A percentile compares a stretch with the other conserved stretches of the same genome.
Conservation (phyloP, 148 eudicot genomes). For the Persicaria tinctoria region DNA sequence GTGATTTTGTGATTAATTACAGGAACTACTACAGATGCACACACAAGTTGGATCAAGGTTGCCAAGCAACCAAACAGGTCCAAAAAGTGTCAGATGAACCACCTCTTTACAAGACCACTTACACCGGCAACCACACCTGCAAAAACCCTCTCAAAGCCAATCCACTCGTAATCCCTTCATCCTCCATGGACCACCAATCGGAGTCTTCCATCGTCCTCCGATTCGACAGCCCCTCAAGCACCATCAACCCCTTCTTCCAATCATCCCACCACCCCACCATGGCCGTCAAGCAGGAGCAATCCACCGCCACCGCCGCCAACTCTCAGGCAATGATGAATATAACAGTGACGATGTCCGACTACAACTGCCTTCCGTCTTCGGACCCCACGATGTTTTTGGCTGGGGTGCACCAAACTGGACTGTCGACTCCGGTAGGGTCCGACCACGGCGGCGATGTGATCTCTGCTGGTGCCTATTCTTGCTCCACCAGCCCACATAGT, state of each 20-base stretch:
- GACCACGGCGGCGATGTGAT: neutral
- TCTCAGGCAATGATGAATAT: neutral
- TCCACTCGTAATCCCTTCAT: neutral
- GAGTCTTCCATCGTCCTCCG: neutral
- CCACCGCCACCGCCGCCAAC: no score
- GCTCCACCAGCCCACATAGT: neutral
- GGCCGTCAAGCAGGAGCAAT: neutral
- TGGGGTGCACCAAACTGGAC: neutral
- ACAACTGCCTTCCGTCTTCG: neutral
- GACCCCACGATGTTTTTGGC: neutral
- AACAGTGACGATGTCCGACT: neutral
- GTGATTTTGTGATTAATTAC: neutral
- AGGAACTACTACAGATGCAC: conserved; percentile 29
- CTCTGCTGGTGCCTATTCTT: neutral
- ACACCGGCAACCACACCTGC: conserved; percentile 14
- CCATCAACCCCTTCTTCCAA: neutral
- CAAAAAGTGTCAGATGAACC: conserved; percentile 11
- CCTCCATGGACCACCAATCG: neutral
- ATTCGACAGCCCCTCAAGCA: neutral
- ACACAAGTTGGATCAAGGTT: conserved; percentile 25
- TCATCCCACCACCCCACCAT: neutral
- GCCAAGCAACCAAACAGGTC: conserved; percentile 17
- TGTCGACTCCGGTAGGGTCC: neutral
- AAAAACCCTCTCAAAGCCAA: neutral
- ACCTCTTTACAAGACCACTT: conserved; percentile 1